phyloP scores from a whole-genome alignment of 768 basidiomycete species.

The Suillus sp. region DNA sequence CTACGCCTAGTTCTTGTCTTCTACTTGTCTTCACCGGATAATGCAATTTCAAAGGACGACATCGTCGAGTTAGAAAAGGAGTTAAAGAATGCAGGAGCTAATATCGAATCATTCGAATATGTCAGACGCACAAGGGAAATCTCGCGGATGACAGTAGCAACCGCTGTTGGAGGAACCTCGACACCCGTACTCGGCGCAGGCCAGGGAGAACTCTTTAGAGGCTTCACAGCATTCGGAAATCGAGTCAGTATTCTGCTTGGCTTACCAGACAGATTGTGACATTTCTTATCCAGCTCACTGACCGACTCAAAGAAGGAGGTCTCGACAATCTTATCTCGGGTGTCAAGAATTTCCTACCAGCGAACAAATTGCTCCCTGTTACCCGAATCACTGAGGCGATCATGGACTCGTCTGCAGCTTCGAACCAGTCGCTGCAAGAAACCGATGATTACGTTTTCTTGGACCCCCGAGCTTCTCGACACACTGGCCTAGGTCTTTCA shows the following conservation, averaged over 20 bases:
- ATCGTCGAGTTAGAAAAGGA: constrained; percentile 85
- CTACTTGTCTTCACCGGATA: constrained; percentile 86
- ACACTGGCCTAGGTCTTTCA: constrained; percentile 47
- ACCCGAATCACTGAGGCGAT: constrained; percentile 94
- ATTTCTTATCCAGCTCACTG: constrained; percentile 67
- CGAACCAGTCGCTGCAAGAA: constrained; percentile 92
- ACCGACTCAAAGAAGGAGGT: constrained; percentile 92
- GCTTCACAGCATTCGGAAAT: constrained; percentile 90
- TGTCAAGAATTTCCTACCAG: constrained; percentile 96
- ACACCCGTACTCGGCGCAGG: constrained; percentile 71
- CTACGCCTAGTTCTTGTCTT: constrained; percentile 94
- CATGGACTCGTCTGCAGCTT: constrained; percentile 95
- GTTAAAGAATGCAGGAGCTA: constrained; percentile 78
- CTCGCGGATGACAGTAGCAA: constrained; percentile 83
- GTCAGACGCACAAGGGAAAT: constrained; percentile 91
- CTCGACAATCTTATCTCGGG: constrained; percentile 96
- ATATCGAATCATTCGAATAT: constrained; percentile 86
- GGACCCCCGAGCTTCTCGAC: constrained; percentile 82
- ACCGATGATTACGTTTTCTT: constrained; percentile 96
- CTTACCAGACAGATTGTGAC: constrained; percentile 2
- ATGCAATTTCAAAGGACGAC: constrained; percentile 84
- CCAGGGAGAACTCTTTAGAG: constrained; percentile 88
- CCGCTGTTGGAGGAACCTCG: constrained; percentile 56
- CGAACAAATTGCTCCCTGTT: constrained; percentile 89
- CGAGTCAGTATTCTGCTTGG: constrained; percentile 53